phyloP scores from a whole-genome alignment of 139 green algal species.

The Chlorella vulgaris region DNA sequence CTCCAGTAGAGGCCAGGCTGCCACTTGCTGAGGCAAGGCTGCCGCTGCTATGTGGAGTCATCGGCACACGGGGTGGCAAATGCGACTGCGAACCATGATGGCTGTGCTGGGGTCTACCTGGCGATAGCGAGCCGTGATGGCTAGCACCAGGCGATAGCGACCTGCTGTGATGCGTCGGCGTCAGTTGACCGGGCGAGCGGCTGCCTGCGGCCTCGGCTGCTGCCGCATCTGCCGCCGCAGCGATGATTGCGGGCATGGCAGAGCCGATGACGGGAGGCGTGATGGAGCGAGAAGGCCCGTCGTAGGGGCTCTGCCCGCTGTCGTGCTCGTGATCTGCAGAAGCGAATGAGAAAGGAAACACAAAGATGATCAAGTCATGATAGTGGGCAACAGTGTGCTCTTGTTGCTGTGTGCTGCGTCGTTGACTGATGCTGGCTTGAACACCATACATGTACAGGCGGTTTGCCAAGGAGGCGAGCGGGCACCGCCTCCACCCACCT shows the following conservation, averaged over 20 bases:
- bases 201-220: neutral
- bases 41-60: neutral
- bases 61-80: neutral
- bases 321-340: neutral
- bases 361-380: neutral
- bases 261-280: neutral
- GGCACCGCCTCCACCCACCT: neutral
- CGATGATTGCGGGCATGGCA: neutral
- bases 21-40: neutral
- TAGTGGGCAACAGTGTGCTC: neutral
- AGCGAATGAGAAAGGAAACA: neutral
- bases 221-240: neutral
- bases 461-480: no score
- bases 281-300: slow-evolving; percentile 11
- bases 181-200: neutral
- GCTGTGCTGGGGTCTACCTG: no score
- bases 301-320: slow-evolving; percentile 7
- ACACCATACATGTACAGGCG: no score
- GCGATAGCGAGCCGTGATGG: neutral
- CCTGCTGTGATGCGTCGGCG: neutral
- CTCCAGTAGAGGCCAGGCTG: neutral
- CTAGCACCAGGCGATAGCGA: slow-evolving; percentile 1
- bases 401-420: neutral
- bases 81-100: neutral
- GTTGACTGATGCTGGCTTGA: neutral